Evolutionary conservation across 176 grass and related monocot species (phyloP).

Genomic region (Elaeis guineensis): DNA sequence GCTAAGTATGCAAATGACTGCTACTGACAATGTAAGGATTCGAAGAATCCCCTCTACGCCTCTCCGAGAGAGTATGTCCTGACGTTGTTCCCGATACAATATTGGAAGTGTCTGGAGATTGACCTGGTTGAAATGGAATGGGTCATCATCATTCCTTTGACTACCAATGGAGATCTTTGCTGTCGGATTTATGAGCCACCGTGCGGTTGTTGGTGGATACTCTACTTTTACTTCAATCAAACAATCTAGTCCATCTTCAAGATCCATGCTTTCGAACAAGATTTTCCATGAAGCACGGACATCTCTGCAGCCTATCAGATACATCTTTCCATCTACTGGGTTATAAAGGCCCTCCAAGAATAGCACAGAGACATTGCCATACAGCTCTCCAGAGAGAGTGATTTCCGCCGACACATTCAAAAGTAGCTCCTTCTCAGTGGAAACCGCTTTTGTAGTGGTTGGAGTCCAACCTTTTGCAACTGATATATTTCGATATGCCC

Average conservation of each 20-base stretch:
- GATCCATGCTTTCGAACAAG: constrained; percentile 13
- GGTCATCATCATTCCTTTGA: constrained; percentile 37
- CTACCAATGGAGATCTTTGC: constrained; percentile 51
- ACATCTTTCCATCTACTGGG: constrained; percentile 62
- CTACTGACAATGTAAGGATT: constrained; percentile 44
- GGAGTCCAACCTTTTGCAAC: background rate
- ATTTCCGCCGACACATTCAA: constrained; percentile 41
- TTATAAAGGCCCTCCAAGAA: constrained; percentile 86
- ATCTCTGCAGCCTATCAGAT: constrained; percentile 71
- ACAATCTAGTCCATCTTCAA: constrained; percentile 67
- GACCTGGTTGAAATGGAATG: constrained; percentile 39
- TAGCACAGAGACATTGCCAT: constrained; percentile 24
- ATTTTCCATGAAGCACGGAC: constrained; percentile 28
- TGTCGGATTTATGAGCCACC: constrained; percentile 70
- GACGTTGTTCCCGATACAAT: constrained; percentile 45
- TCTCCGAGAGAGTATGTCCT: constrained; percentile 69
- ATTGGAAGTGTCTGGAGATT: constrained; percentile 74
- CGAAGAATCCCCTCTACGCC: constrained; percentile 78
- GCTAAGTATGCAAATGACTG: constrained; percentile 41
- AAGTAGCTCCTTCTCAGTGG: background rate
- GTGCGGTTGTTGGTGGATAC: constrained; percentile 75
- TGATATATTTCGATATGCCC: background rate
- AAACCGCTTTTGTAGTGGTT: background rate
- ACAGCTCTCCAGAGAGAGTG: background rate
- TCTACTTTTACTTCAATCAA: constrained; percentile 71